These are phyloP conservation scores for Gaeumannomyces sp. DNA, from an alignment of 2,329 filamentous ascomycete genomes.

Conservation along the genomic window DNA sequence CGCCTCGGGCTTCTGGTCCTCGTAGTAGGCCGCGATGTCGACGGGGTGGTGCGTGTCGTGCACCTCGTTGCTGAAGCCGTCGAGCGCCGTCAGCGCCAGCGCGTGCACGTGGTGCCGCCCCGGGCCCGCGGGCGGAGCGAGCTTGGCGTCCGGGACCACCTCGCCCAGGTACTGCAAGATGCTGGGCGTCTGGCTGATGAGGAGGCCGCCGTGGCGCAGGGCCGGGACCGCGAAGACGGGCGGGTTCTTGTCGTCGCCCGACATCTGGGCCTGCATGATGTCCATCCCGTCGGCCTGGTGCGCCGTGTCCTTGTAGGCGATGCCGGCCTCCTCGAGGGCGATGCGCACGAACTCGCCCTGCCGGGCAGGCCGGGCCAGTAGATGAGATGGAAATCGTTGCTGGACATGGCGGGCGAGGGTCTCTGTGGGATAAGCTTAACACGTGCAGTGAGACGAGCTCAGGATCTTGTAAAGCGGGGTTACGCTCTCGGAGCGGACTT, in stretches of 20 bases:
- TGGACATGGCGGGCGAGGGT: conserved; percentile 1
- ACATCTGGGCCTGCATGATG: neutral
- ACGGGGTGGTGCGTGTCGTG: conserved; percentile 75
- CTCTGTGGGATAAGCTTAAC: neutral
- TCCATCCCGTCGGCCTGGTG: conserved; percentile 41
- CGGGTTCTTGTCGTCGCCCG: conserved; percentile 41
- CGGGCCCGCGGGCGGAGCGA: conserved; percentile 39
- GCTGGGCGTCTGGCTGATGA: conserved; percentile 64
- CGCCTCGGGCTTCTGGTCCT: conserved; percentile 67
- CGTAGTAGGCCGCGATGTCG: conserved; percentile 54
- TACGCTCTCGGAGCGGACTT: neutral
- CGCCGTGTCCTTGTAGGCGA: conserved; percentile 57
- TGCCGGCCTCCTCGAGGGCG: conserved; percentile 61
- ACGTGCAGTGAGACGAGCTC: too few relatives aligned
- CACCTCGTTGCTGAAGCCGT: conserved; percentile 62
- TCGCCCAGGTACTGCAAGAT: conserved; percentile 66
- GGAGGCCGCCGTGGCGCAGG: conserved; percentile 54
- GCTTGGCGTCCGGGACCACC: conserved; percentile 32
- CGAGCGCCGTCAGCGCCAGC: conserved; percentile 63
- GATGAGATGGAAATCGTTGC: conserved; percentile 49
- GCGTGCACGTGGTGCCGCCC: conserved; percentile 53
- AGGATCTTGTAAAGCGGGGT: neutral
- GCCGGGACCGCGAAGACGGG: conserved; percentile 62
- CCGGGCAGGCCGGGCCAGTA: conserved; percentile 70
- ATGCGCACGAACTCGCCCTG: conserved; percentile 71